Evolutionary conservation across 768 basidiomycete species (phyloP), one percentile per base, ranked within the genome.

Genomic region (Leccinellum luteum): DNA sequence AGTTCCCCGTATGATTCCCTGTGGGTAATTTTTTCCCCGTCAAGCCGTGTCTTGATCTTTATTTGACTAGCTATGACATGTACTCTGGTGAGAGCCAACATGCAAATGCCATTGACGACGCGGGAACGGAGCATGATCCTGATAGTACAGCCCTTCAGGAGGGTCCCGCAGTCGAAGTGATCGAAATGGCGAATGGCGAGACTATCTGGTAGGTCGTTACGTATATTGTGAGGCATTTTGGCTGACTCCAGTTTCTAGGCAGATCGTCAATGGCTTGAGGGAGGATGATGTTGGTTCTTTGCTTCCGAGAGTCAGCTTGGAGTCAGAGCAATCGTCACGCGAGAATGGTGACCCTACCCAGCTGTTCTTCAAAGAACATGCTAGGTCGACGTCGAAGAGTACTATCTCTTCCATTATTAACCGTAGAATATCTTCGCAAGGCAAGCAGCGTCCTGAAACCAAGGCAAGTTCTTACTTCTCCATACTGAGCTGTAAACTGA

Each of bases 111-210:
- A 63, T 64, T 69, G 78, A 75, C 6, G 79, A 78, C 54, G 66
- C 71, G 51, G 62, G 67, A 51, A 61, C 50, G 35, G 67, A 57
- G 32, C 64, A 25, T 21, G 65, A 64, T 8, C 62, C 57, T 4
- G 66, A 65, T 21, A 63, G 66, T 14, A 49, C 71, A 69, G 59
- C 72, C 65, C 41, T 69, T 50, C 69, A 71, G 59, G 64, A 81
- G 51, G 84, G 82, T 13, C 82, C 86, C 49, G 90, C 86, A 4
- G 75, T 93, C 30, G 89, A 94, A 72, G 80, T 93, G 45, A 79
- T 93, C 54, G 88, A 93, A 67, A 75, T 92, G 65, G 88, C 89
- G n/a, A 92, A 92, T 67, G 92, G 92, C 23, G 86, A 92, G 69
- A 90, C 89, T 8, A 85, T 94, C 59, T 94, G 92, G 92, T 90